Conservation (phyloP, 169 alveolate species). For the Cryptosporidium tyzzeri region DNA sequence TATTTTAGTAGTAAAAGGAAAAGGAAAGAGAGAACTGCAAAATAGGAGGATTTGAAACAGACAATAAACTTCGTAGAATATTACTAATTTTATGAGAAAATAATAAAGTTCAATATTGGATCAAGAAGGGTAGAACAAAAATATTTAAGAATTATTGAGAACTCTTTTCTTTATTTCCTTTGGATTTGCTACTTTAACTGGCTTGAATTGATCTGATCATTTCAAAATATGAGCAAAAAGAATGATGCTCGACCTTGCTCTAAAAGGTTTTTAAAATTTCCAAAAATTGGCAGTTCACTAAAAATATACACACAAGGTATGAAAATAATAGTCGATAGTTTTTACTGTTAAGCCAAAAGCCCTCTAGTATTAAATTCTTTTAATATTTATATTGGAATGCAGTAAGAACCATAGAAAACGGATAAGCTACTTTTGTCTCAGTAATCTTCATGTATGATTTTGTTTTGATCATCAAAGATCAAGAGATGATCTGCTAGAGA, state of each 20-base stretch:
- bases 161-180: not conserved
- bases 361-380: not conserved
- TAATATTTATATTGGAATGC: not conserved
- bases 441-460: not conserved
- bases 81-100: not conserved
- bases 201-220: not conserved
- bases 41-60: not conserved
- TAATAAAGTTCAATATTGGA: not conserved
- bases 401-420: not conserved
- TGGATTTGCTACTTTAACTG: not conserved
- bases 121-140: not conserved
- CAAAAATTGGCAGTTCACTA: not conserved
- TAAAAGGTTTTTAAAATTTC: not conserved
- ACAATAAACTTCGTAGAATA: not conserved
- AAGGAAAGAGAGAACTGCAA: not conserved
- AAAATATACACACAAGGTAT: slow-evolving; percentile 1
- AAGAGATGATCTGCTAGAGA: not conserved
- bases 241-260: not conserved
- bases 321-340: not conserved
- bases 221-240: not conserved
- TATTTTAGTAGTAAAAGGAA: not conserved
- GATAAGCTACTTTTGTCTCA: not conserved
- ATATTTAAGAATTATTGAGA: not conserved
- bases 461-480: not conserved
- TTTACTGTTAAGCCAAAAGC: not conserved